These are phyloP conservation scores for Heracleum sosnowskyi DNA, from an alignment of 129 eudicot species.

Conservation along the genomic window DNA sequence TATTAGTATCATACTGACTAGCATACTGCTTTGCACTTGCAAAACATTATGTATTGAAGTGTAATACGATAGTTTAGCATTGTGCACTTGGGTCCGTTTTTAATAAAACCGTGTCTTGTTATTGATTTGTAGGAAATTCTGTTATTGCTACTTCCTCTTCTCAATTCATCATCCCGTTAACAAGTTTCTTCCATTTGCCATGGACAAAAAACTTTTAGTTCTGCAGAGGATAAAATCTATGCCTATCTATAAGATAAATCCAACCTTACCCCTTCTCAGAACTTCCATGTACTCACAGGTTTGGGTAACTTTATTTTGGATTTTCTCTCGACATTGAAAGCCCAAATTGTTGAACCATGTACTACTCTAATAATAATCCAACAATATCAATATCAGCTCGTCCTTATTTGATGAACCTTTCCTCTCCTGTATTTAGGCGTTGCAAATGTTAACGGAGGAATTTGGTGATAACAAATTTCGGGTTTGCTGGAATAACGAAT, in stretches of 20 bases:
- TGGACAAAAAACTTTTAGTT: conserved; percentile 61
- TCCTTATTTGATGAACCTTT: neutral
- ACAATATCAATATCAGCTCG: neutral
- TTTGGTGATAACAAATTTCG: too few relatives aligned
- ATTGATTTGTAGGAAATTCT: conserved; percentile 74
- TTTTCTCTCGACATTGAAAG: neutral
- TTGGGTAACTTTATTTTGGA: neutral
- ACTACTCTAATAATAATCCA: neutral
- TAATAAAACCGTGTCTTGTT: conserved; percentile 2
- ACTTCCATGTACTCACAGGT: conserved; percentile 96
- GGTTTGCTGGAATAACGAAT: too few relatives aligned
- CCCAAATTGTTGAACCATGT: neutral
- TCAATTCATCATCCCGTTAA: conserved; percentile 72
- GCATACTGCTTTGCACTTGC: neutral
- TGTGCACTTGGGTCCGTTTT: neutral
- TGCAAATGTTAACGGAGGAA: too few relatives aligned
- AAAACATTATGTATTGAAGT: neutral
- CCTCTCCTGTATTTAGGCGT: too few relatives aligned
- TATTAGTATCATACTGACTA: neutral
- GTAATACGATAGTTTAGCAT: neutral
- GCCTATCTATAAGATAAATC: too few relatives aligned
- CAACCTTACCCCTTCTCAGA: conserved; percentile 7
- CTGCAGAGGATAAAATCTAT: conserved; percentile 35
- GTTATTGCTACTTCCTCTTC: conserved; percentile 90
- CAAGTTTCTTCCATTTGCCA: conserved; percentile 65